Evolutionary conservation across 371 early-diverging fungal genomes (phyloP), one percentile per base, ranked within the genome.

Genomic region (Rhizopus stolonifer): DNA sequence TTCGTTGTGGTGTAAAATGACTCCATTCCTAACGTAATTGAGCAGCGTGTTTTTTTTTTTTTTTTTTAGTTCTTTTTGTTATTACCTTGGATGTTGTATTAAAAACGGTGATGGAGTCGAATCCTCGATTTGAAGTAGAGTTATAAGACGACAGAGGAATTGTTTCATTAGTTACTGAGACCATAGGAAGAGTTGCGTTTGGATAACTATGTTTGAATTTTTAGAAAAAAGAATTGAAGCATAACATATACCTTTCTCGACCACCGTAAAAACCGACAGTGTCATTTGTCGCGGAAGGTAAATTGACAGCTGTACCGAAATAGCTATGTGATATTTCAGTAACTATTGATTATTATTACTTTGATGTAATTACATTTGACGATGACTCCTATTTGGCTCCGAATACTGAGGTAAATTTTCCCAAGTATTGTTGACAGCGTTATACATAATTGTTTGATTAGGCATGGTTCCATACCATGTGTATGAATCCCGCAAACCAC

Each of bases 311-410:
- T 1, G 51, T 26, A 14, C 36, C 34, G 10, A 23, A 40, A 13
- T 40, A 40, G 3, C 51, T 50, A 50, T 13, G 23, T 2, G n/a
- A n/a, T n/a, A n/a, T n/a, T n/a, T n/a, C n/a, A n/a, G n/a, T n/a
- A n/a, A n/a, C n/a, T n/a, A n/a, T n/a, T n/a, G n/a, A n/a, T n/a
- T n/a, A n/a, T n/a, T n/a, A n/a, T n/a, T n/a, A n/a, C n/a, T n/a
- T n/a, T n/a, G n/a, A n/a, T n/a, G n/a, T n/a, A n/a, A n/a, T 46
- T 32, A 47, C 48, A 47, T 47, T 47, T 46, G 48, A 25, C 38
- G 39, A 14, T 14, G 3, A 14, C 23, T 19, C 3, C 18, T 14
- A n/a, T 25, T 21, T 21, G 14, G 23, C 17, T 54, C 55, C n/a
- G 42, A 21, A 40, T 54, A 54, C 0, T n/a, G 15, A 15, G n/a